Evolutionary conservation across 495 filamentous ascomycete species (phyloP).

Genomic region (Xylaria venustula): DNA sequence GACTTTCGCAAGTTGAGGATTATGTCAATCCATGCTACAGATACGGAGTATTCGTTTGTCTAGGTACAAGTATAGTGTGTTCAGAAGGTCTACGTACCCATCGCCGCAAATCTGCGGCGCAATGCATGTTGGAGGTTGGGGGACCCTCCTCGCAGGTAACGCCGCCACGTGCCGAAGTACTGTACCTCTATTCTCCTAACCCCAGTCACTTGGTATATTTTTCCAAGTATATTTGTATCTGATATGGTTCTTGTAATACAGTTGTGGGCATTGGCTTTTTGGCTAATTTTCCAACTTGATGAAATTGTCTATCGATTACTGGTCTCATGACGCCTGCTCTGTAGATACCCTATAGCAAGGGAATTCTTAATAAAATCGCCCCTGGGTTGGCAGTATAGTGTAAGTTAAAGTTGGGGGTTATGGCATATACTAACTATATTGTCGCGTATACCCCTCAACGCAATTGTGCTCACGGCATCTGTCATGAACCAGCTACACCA

Average conservation of each 20-base stretch:
- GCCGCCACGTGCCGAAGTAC: conserved; percentile 16
- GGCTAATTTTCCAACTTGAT: no score
- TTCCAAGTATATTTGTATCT: no score
- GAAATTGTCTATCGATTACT: no score
- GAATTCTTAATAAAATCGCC: not conserved
- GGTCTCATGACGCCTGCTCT: no score
- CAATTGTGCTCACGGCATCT: not conserved
- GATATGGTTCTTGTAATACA: no score
- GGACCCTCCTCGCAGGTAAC: conserved; percentile 12
- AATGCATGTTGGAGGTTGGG: not conserved
- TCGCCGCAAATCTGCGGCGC: conserved; percentile 3
- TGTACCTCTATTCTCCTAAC: not conserved
- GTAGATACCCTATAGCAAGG: no score
- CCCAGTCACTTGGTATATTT: not conserved
- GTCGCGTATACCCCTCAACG: not conserved
- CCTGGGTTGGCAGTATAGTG: not conserved
- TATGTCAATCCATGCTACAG: not conserved
- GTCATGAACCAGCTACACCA: not conserved
- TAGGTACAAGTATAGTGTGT: not conserved
- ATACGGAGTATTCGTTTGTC: no score
- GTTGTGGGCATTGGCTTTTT: no score
- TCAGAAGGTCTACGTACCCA: not conserved
- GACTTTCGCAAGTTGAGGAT: no score
- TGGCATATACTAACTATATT: not conserved
- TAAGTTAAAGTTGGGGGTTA: not conserved